Evolutionary conservation across 2,329 filamentous ascomycete genomes (phyloP).

Genomic region (Ophiostoma pallidulum): DNA sequence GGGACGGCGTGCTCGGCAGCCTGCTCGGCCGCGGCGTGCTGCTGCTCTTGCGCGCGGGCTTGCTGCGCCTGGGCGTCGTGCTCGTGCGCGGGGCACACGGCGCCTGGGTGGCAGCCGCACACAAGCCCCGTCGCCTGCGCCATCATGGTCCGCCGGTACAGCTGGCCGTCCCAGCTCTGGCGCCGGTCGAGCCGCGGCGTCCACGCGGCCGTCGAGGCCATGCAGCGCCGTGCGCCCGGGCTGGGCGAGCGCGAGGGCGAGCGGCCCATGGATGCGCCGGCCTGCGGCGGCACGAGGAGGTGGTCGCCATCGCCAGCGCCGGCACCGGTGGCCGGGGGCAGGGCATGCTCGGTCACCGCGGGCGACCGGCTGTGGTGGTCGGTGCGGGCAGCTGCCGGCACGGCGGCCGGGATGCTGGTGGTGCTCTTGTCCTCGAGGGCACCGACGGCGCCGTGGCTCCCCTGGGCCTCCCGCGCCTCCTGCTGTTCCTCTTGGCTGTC

Average conservation of each 20-base stretch:
- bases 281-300: too few species aligned
- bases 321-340: too few species aligned
- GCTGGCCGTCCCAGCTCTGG: constrained; percentile 45
- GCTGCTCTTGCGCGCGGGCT: background rate
- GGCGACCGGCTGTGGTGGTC: too few species aligned
- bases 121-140: constrained; percentile 9
- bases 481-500: too few species aligned
- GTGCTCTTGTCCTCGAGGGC: too few species aligned
- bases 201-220: constrained; percentile 33
- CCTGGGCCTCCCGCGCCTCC: too few species aligned
- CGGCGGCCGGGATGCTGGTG: background rate
- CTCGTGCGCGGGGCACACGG: background rate
- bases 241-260: constrained; percentile 6
- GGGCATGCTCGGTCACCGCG: too few species aligned
- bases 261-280: background rate
- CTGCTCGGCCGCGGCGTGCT: background rate
- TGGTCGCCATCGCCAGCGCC: too few species aligned
- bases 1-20: background rate
- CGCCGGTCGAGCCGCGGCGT: constrained; percentile 36
- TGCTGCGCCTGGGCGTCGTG: too few species aligned
- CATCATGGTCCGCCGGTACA: constrained; percentile 39
- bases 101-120: constrained; percentile 4
- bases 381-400: background rate
- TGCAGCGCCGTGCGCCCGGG: constrained; percentile 23
- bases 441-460: too few species aligned